phyloP scores from a whole-genome alignment of 208 protist genomes.

The Strigomonas culicis region DNA sequence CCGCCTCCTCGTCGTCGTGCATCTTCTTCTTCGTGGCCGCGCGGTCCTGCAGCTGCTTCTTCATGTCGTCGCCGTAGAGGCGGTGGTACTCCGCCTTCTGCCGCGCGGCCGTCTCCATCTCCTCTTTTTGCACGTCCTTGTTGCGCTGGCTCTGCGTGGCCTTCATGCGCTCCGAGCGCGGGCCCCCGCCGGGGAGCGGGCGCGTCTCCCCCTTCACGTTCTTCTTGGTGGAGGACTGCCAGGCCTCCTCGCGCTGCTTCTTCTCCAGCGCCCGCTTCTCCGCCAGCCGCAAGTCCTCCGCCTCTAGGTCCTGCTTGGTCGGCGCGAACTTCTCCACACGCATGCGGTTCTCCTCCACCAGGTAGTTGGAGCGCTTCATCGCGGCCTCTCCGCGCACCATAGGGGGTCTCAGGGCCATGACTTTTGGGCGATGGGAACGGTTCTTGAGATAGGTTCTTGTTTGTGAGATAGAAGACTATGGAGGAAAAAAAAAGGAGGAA shows the following conservation, averaged over 20 bases:
- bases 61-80: conserved; percentile 58
- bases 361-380: conserved; percentile 77
- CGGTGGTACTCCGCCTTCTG: conserved; percentile 65
- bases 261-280: conserved; percentile 42
- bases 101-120: conserved; percentile 47
- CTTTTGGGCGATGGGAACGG: background rate
- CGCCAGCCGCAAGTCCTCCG: conserved; percentile 55
- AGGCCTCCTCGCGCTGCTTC: conserved; percentile 38
- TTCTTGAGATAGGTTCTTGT: background rate
- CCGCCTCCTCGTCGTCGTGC: conserved; percentile 39
- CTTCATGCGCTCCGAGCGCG: conserved; percentile 38
- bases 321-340: conserved; percentile 47
- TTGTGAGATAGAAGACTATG: background rate
- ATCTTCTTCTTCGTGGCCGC: conserved; percentile 41
- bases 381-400: conserved; percentile 43
- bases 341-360: conserved; percentile 75
- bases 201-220: conserved; percentile 20
- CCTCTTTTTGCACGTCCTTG: conserved; percentile 41
- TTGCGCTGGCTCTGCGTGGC: conserved; percentile 19
- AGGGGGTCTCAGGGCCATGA: conserved; percentile 46
- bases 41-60: conserved; percentile 57
- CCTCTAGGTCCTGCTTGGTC: conserved; percentile 52
- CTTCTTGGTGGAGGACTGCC: conserved; percentile 21
- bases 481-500: too few species aligned
- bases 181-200: conserved; percentile 56